Conservation (phyloP, 352 stramenopile species). For the Chloridella minuta region DNA sequence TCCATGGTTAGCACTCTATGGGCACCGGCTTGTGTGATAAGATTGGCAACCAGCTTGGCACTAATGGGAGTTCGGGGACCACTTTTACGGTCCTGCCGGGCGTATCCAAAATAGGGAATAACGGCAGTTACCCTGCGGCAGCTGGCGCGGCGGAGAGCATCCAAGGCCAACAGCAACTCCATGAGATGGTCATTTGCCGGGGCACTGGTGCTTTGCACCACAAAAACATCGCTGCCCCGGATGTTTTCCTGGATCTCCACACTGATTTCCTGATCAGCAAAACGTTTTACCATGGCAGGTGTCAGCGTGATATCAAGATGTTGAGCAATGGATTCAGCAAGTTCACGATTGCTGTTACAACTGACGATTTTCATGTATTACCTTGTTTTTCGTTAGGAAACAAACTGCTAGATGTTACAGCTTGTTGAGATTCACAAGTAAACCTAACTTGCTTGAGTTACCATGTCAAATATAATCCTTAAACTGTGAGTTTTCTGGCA, state of each 20-base stretch:
- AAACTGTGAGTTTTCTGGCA: too few relatives aligned
- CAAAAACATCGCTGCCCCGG: not conserved
- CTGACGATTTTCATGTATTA: too few relatives aligned
- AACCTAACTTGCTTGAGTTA: too few relatives aligned
- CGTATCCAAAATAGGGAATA: constrained; percentile 9
- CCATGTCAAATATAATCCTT: too few relatives aligned
- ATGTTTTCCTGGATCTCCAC: not conserved
- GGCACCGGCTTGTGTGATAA: not conserved
- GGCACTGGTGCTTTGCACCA: constrained; percentile 8
- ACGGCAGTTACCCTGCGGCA: not conserved
- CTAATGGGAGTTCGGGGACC: not conserved
- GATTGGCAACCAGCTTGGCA: not conserved
- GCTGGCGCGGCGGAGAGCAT: not conserved
- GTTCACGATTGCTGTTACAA: too few relatives aligned
- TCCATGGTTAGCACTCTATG: not conserved
- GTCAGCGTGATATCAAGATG: too few relatives aligned
- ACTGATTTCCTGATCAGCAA: not conserved
- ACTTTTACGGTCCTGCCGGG: not conserved
- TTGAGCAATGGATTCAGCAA: too few relatives aligned
- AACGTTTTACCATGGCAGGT: not conserved
- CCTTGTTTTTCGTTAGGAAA: too few relatives aligned
- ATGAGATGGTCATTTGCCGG: not conserved
- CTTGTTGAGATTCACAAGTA: too few relatives aligned
- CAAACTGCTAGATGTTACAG: too few relatives aligned
- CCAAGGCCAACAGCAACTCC: not conserved